These are phyloP conservation scores for Wallacemonas sp. DNA, from an alignment of 208 protist genomes.

Conservation along the genomic window DNA sequence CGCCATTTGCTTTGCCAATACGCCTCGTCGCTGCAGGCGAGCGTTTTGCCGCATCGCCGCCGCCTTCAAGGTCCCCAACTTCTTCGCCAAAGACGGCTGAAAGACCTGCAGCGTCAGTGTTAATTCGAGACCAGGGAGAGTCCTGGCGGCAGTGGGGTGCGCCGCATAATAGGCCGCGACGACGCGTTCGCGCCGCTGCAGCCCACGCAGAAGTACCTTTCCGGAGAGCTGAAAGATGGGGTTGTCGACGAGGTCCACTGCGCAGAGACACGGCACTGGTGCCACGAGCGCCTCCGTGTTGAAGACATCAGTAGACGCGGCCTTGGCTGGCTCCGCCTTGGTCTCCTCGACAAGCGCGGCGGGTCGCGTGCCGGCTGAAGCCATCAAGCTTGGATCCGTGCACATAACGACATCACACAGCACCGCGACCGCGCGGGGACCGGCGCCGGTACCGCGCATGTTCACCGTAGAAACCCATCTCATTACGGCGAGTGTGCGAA, in stretches of 20 bases:
- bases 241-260: slow-evolving; percentile 30
- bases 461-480: slow-evolving; percentile 61
- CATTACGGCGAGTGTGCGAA: slow-evolving; percentile 63
- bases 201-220: slow-evolving; percentile 24
- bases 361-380: neutral
- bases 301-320: neutral
- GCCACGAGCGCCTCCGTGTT: slow-evolving; percentile 16
- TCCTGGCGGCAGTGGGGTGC: neutral
- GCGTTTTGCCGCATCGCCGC: slow-evolving; percentile 11
- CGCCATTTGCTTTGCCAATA: neutral
- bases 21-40: neutral
- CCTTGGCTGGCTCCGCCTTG: slow-evolving; percentile 1
- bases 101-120: neutral
- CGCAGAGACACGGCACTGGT: slow-evolving; percentile 17
- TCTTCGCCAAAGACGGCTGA: slow-evolving; percentile 4
- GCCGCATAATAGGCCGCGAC: neutral
- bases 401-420: slow-evolving; percentile 20
- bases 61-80: slow-evolving; percentile 14
- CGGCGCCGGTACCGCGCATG: slow-evolving; percentile 47
- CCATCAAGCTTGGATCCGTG: slow-evolving; percentile 8
- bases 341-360: neutral
- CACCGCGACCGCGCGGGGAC: slow-evolving; percentile 26
- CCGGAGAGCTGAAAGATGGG: slow-evolving; percentile 38
- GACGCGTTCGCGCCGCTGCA: slow-evolving; percentile 19
- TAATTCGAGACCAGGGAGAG: neutral